Percentiles rank a stretch among this genome's conserved stretches.
Evolutionary conservation across 371 early-diverging fungal genomes (phyloP).

Genomic region (Mortierella sp.): DNA sequence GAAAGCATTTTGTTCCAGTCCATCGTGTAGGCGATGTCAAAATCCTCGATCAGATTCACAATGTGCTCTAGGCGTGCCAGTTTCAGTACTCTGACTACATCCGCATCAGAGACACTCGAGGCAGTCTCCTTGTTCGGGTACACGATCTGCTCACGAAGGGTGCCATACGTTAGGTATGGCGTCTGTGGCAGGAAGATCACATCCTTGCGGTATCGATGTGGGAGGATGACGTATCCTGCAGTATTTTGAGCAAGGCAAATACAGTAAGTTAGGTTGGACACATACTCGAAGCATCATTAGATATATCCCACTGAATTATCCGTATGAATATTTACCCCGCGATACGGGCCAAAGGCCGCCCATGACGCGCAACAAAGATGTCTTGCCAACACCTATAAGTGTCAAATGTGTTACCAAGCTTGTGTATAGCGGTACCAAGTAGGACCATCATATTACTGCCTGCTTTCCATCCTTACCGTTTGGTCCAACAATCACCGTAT

Average conservation of each 20-base stretch:
- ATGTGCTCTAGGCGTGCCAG: slow-evolving; percentile 67
- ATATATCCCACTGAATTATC: too few species aligned
- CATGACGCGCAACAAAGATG: slow-evolving; percentile 78
- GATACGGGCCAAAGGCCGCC: slow-evolving; percentile 77
- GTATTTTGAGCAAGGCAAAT: not conserved
- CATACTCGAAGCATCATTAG: too few species aligned
- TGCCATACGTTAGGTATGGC: slow-evolving; percentile 75
- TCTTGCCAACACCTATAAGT: slow-evolving; percentile 69
- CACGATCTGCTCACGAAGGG: slow-evolving; percentile 77
- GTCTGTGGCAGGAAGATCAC: slow-evolving; percentile 77
- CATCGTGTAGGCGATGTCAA: slow-evolving; percentile 63
- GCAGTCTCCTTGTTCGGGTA: slow-evolving; percentile 60
- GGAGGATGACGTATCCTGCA: slow-evolving; percentile 45
- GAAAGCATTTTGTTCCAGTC: slow-evolving; percentile 78
- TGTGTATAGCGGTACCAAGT: not conserved
- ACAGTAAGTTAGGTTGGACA: not conserved
- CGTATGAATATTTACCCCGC: slow-evolving; percentile 55
- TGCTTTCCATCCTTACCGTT: slow-evolving; percentile 59
- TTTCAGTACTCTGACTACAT: slow-evolving; percentile 58
- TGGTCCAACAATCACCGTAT: slow-evolving; percentile 76
- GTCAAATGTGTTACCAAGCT: not conserved
- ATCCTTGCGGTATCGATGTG: slow-evolving; percentile 49
- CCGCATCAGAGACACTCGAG: slow-evolving; percentile 62
- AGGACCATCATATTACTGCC: not conserved
- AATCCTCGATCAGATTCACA: slow-evolving; percentile 57